phyloP scores from a whole-genome alignment of 176 grass and related monocot species.

The Tillandsia fasciculata region DNA sequence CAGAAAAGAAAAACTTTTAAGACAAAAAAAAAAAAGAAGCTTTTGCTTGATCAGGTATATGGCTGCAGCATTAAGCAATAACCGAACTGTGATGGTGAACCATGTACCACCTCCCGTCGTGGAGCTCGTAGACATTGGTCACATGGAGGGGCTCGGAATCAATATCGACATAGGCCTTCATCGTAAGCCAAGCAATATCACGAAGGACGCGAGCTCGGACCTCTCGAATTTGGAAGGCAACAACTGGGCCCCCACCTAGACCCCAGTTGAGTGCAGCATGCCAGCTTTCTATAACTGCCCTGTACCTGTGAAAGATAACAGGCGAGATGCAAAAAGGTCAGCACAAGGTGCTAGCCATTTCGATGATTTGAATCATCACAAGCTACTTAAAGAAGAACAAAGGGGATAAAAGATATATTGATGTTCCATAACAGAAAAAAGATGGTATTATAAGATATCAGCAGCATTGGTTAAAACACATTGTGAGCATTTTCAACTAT shows the following conservation, averaged over 20 bases:
- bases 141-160: slow-evolving; percentile 49
- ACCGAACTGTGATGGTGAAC: slow-evolving; percentile 80
- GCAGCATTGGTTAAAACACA: no score
- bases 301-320: slow-evolving; percentile 42
- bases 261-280: slow-evolving; percentile 80
- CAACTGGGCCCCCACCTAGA: slow-evolving; percentile 67
- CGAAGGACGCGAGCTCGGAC: slow-evolving; percentile 57
- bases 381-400: no score
- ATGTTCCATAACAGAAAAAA: no score
- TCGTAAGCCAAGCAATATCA: slow-evolving; percentile 73
- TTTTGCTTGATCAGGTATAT: not conserved
- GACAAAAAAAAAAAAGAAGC: not conserved
- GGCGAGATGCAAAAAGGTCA: not conserved
- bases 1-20: not conserved
- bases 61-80: slow-evolving; percentile 13
- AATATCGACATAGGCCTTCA: slow-evolving; percentile 54
- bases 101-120: slow-evolving; percentile 63
- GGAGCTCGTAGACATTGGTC: slow-evolving; percentile 75
- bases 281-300: slow-evolving; percentile 69
- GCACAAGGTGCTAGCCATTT: no score
- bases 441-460: no score
- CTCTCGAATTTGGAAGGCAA: slow-evolving; percentile 58
- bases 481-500: no score
- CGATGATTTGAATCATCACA: no score
- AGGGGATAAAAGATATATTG: no score